These are phyloP conservation scores for Annulohypoxylon maeteangense DNA, from an alignment of 495 filamentous ascomycete species.

Conservation along the genomic window DNA sequence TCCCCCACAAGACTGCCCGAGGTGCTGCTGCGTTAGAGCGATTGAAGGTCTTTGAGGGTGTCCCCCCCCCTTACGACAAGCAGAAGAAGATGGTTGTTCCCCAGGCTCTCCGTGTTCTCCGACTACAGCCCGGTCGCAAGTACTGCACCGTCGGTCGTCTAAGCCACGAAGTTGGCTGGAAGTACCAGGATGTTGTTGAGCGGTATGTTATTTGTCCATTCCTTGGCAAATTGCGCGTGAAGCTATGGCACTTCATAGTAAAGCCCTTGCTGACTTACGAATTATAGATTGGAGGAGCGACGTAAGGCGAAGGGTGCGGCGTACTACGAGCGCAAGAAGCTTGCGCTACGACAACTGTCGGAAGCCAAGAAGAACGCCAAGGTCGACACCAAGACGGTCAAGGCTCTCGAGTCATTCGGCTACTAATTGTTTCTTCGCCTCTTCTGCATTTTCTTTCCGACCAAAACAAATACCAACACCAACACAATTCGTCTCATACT, in stretches of 20 bases:
- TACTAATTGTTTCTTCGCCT: slow-evolving; percentile 58
- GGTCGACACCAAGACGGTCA: slow-evolving; percentile 74
- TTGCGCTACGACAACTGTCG: slow-evolving; percentile 82
- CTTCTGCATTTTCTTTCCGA: slow-evolving; percentile 42
- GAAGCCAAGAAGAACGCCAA: slow-evolving; percentile 92
- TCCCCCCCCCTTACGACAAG: slow-evolving; percentile 98
- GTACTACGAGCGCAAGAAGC: slow-evolving; percentile 99
- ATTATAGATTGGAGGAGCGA: slow-evolving; percentile 91
- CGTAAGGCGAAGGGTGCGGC: slow-evolving; percentile 98
- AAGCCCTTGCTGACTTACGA: slow-evolving; percentile 54
- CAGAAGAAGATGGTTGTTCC: slow-evolving; percentile 99
- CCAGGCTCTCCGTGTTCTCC: slow-evolving; percentile 92
- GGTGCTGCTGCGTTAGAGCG: slow-evolving; percentile 95
- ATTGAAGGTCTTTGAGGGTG: slow-evolving; percentile 99
- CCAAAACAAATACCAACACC: slow-evolving; percentile 45
- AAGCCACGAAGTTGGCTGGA: slow-evolving; percentile 99
- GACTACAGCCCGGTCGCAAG: slow-evolving; percentile 97
- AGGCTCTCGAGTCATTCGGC: slow-evolving; percentile 65
- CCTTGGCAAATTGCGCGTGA: neutral
- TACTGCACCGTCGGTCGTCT: slow-evolving; percentile 98
- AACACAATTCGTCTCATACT: slow-evolving; percentile 43
- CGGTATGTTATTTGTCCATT: slow-evolving; percentile 70
- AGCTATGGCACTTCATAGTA: too few relatives aligned
- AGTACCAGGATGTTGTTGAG: slow-evolving; percentile 98
- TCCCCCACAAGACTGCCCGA: slow-evolving; percentile 98